Evolutionary conservation across 2,329 filamentous ascomycete species (phyloP).

Genomic region (Pseudogymnoascus sp.): DNA sequence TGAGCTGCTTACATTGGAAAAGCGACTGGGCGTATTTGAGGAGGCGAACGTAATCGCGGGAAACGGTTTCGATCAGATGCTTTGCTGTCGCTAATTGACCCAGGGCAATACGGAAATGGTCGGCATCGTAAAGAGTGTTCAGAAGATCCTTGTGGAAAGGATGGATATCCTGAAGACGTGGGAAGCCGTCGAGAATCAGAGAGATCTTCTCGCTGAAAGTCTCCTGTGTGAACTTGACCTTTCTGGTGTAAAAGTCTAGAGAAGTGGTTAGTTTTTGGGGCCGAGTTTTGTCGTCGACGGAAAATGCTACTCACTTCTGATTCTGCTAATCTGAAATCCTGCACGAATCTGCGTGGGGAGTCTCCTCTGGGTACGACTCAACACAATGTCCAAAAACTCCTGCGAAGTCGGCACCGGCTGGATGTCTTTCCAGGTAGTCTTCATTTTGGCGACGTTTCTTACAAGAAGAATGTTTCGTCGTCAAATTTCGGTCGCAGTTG

Average conservation of each 20-base stretch:
- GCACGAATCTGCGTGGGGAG: conserved; percentile 92
- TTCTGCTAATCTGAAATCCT: conserved; percentile 93
- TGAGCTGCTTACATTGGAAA: conserved; percentile 98
- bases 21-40: conserved; percentile 95
- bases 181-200: conserved; percentile 86
- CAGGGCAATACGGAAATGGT: conserved; percentile 94
- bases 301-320: conserved; percentile 47
- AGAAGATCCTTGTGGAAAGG: conserved; percentile 81
- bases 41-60: conserved; percentile 90
- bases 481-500: conserved; percentile 9
- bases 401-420: conserved; percentile 83
- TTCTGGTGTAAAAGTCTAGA: conserved; percentile 84
- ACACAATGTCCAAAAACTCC: conserved; percentile 96
- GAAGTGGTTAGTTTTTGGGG: conserved; percentile 18
- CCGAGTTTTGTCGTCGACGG: neutral
- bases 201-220: conserved; percentile 92
- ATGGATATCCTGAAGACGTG: conserved; percentile 86
- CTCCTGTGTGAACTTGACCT: conserved; percentile 97
- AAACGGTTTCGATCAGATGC: conserved; percentile 91
- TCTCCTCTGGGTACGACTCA: conserved; percentile 85
- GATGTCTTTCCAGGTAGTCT: conserved; percentile 67
- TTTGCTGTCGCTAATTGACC: conserved; percentile 95
- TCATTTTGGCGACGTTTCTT: conserved; percentile 38
- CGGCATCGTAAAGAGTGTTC: conserved; percentile 97
- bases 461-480: conserved; percentile 7